phyloP scores from a whole-genome alignment of 805 yeast species.

The Yarrowia yakushimensis region DNA sequence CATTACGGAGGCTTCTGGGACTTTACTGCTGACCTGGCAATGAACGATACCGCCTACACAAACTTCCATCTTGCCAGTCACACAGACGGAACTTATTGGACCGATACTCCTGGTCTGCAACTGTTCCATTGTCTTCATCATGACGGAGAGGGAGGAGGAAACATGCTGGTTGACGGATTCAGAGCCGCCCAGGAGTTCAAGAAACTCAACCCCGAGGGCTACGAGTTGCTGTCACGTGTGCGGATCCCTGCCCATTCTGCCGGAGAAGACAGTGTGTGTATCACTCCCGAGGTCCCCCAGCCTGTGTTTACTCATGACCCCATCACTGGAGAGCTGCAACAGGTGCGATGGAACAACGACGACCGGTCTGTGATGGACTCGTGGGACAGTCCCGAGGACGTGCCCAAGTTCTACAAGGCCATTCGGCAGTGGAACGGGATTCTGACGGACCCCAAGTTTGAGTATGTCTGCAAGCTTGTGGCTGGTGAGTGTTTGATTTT shows the following conservation, averaged over 20 bases:
- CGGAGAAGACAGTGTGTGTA: slow-evolving; percentile 61
- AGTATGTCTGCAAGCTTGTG: slow-evolving; percentile 50
- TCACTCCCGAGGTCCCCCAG: slow-evolving; percentile 53
- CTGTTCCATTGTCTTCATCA: slow-evolving; percentile 62
- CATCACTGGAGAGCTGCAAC: slow-evolving; percentile 49
- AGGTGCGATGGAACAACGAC: slow-evolving; percentile 68
- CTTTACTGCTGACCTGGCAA: slow-evolving; percentile 64
- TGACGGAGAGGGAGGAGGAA: slow-evolving; percentile 61
- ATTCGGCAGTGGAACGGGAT: slow-evolving; percentile 54
- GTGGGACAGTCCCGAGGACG: slow-evolving; percentile 44
- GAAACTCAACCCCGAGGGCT: slow-evolving; percentile 49
- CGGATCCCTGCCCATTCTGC: slow-evolving; percentile 71
- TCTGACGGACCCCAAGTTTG: slow-evolving; percentile 49
- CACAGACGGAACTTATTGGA: slow-evolving; percentile 75
- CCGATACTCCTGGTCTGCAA: slow-evolving; percentile 68
- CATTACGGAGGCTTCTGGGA: slow-evolving; percentile 84
- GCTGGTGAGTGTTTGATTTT: slow-evolving; percentile 68
- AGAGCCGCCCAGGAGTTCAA: slow-evolving; percentile 52
- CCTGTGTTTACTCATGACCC: slow-evolving; percentile 54
- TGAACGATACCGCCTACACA: slow-evolving; percentile 70
- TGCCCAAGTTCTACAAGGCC: slow-evolving; percentile 53
- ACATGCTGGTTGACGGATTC: slow-evolving; percentile 65
- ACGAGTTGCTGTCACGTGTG: slow-evolving; percentile 46
- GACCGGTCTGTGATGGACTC: slow-evolving; percentile 61
- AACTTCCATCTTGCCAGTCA: slow-evolving; percentile 61